Conservation (phyloP, 139 green algal species). For the Chlorella sorokiniana region DNA sequence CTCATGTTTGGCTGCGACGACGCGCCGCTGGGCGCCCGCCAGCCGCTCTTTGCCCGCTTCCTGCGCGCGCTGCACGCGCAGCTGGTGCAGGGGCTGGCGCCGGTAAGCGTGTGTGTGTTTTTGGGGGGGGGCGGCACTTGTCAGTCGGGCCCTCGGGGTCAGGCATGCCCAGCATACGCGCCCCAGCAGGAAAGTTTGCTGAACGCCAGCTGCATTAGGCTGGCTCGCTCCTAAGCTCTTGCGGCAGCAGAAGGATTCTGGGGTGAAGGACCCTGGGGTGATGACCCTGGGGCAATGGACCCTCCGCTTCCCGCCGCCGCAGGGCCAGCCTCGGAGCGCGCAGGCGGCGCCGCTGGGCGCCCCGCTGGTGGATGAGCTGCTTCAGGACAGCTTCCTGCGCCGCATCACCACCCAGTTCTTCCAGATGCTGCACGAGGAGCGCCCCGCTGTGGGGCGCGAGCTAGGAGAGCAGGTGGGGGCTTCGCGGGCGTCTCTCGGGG, state of each 20-base stretch:
- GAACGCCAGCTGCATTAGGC: too few relatives aligned
- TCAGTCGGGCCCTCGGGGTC: too few relatives aligned
- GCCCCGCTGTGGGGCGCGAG: neutral
- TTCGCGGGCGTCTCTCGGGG: neutral
- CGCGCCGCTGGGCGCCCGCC: slow-evolving; percentile 37
- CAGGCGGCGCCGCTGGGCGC: slow-evolving; percentile 16
- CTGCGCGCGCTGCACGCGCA: slow-evolving; percentile 54
- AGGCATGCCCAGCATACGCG: too few relatives aligned
- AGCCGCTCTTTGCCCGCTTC: slow-evolving; percentile 44
- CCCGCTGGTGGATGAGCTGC: slow-evolving; percentile 26
- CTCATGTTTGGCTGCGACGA: slow-evolving; percentile 72
- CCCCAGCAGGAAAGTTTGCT: too few relatives aligned
- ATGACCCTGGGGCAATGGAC: too few relatives aligned
- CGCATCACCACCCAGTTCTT: slow-evolving; percentile 55
- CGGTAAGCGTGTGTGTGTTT: neutral
- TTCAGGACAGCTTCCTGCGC: slow-evolving; percentile 29
- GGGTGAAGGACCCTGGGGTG: too few relatives aligned
- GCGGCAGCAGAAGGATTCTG: too few relatives aligned
- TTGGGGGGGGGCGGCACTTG: neutral
- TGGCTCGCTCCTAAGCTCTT: neutral
- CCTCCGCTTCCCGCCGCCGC: neutral
- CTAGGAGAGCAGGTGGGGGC: slow-evolving; percentile 16
- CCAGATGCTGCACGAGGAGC: slow-evolving; percentile 45
- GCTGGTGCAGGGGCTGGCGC: slow-evolving; percentile 42
- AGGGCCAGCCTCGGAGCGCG: slow-evolving; percentile 2